phyloP scores from a whole-genome alignment of 805 yeast species.

The Cyberlindnera americana region DNA sequence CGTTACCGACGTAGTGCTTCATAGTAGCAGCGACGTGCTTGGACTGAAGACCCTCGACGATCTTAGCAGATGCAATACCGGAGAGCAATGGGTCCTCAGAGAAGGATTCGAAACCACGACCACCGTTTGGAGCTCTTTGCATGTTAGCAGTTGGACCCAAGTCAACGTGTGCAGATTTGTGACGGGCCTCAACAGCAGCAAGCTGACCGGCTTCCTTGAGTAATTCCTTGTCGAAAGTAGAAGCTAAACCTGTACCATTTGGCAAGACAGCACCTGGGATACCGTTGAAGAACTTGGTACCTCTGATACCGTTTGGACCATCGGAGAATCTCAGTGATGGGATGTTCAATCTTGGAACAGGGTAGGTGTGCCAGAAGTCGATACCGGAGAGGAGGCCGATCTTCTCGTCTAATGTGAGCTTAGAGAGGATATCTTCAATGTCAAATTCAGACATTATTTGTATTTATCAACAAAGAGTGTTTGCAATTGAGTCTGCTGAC shows the following conservation, averaged over 20 bases:
- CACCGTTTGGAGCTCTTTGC: conserved; percentile 54
- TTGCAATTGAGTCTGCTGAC: too few relatives aligned
- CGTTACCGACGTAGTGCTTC: conserved; percentile 63
- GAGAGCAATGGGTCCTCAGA: conserved; percentile 55
- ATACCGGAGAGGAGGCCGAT: conserved; percentile 34
- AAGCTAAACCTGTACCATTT: conserved; percentile 52
- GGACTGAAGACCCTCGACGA: conserved; percentile 52
- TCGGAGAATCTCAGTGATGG: conserved; percentile 48
- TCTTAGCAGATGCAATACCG: conserved; percentile 42
- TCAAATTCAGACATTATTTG: conserved; percentile 16
- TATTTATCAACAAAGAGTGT: too few relatives aligned
- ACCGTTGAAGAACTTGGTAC: conserved; percentile 50
- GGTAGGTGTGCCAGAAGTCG: conserved; percentile 49
- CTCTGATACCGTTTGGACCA: conserved; percentile 64
- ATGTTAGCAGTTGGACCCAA: conserved; percentile 51
- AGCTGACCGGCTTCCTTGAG: conserved; percentile 44
- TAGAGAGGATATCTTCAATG: conserved; percentile 23
- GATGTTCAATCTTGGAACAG: conserved; percentile 37
- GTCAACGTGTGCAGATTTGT: conserved; percentile 48
- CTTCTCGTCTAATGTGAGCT: conserved; percentile 27
- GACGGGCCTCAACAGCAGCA: conserved; percentile 51
- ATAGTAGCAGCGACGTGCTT: conserved; percentile 49
- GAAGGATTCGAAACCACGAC: conserved; percentile 61
- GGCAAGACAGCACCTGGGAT: conserved; percentile 57
- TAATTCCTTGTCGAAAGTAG: conserved; percentile 51